Conservation (phyloP, 768 basidiomycete species). For the Hemileccinum impolitum region DNA sequence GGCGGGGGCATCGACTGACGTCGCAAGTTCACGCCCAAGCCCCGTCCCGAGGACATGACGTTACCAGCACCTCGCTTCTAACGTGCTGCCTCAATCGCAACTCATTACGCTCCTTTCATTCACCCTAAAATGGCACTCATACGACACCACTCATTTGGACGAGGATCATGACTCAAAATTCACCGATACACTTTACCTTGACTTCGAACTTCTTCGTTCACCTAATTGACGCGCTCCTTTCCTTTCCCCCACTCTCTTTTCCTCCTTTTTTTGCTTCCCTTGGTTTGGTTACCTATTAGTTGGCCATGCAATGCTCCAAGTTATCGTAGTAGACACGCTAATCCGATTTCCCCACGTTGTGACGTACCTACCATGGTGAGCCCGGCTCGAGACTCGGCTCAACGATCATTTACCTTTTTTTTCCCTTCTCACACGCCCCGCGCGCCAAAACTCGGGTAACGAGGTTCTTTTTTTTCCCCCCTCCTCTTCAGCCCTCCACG, state of each 20-base stretch:
- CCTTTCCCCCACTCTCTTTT: background rate
- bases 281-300: background rate
- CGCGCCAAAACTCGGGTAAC: too few species aligned
- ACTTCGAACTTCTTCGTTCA: conserved; percentile 13
- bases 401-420: too few species aligned
- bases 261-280: background rate
- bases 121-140: conserved; percentile 22
- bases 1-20: conserved; percentile 13
- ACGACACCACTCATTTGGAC: conserved; percentile 25
- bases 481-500: too few species aligned
- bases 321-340: conserved; percentile 20
- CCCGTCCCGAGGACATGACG: conserved; percentile 18
- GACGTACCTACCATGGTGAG: too few species aligned
- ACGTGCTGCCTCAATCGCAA: conserved; percentile 5
- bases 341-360: background rate
- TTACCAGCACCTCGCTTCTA: conserved; percentile 9
- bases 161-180: conserved; percentile 29
- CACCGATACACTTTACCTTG: conserved; percentile 7
- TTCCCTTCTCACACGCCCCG: too few species aligned
- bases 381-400: too few species aligned
- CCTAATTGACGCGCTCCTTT: conserved; percentile 20
- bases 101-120: conserved; percentile 20
- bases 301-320: background rate
- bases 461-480: too few species aligned
- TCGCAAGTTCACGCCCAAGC: conserved; percentile 5